phyloP scores from a whole-genome alignment of 345 rosid genomes.

The Mangifera indica region DNA sequence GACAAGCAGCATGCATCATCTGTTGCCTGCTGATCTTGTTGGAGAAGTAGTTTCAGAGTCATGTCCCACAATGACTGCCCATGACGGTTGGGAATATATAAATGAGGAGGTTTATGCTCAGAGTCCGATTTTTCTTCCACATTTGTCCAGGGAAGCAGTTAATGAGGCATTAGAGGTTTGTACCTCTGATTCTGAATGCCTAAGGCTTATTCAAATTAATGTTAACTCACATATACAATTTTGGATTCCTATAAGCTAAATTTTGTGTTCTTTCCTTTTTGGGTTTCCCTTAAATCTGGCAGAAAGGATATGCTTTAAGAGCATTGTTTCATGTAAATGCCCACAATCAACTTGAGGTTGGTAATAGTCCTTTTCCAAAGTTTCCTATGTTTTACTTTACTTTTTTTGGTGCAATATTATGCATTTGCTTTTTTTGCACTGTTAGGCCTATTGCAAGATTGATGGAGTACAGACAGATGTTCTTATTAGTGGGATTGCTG shows the following conservation, averaged over 20 bases:
- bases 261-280: neutral
- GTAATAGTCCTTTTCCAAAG: constrained; percentile 17
- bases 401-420: neutral
- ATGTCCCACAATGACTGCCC: constrained; percentile 41
- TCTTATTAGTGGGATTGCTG: constrained; percentile 63
- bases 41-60: constrained; percentile 40
- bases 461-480: constrained; percentile 77
- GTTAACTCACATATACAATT: neutral
- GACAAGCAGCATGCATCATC: constrained; percentile 9
- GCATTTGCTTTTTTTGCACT: constrained; percentile 6
- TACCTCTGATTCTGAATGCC: constrained; percentile 6
- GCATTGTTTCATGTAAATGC: constrained; percentile 77
- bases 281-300: constrained; percentile 21
- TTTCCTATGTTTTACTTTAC: neutral
- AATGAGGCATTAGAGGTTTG: constrained; percentile 71
- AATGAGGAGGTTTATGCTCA: constrained; percentile 35
- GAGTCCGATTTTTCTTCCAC: constrained; percentile 41
- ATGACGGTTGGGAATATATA: constrained; percentile 28
- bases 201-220: neutral
- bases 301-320: constrained; percentile 78
- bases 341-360: constrained; percentile 76
- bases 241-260: neutral
- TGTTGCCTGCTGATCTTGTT: constrained; percentile 28
- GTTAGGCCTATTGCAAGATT: constrained; percentile 91
- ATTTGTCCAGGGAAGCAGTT: constrained; percentile 63